Conservation (phyloP, 805 yeast species). For the Lachancea mirantina region DNA sequence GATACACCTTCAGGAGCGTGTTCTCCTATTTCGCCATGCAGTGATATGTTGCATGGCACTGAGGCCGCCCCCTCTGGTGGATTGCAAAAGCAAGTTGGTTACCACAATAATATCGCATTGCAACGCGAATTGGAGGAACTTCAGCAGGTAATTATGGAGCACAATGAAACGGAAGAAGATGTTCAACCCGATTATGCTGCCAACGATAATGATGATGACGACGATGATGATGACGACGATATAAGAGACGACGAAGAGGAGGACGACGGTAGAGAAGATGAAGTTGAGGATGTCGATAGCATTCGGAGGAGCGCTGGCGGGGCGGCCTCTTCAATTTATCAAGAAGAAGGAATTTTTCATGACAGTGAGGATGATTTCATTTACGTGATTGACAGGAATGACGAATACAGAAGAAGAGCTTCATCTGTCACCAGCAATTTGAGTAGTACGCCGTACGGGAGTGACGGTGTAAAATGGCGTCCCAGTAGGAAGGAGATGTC, state of each 20-base stretch:
- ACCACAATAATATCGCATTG: conserved; percentile 37
- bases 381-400: conserved; percentile 14
- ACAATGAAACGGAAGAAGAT: conserved; percentile 20
- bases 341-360: conserved; percentile 25
- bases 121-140: conserved; percentile 62
- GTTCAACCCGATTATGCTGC: conserved; percentile 17
- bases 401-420: conserved; percentile 14
- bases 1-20: conserved; percentile 5
- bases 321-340: conserved; percentile 16
- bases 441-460: conserved; percentile 19
- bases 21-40: conserved; percentile 6
- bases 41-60: conserved; percentile 2
- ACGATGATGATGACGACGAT: conserved; percentile 13
- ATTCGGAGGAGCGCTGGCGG: conserved; percentile 8
- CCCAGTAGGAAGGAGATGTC: conserved; percentile 36
- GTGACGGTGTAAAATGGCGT: conserved; percentile 39
- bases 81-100: conserved; percentile 8
- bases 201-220: conserved; percentile 11
- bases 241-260: conserved; percentile 12
- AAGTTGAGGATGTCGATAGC: conserved; percentile 11
- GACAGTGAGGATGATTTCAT: conserved; percentile 22
- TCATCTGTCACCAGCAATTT: conserved; percentile 21
- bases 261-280: conserved; percentile 14
- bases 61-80: conserved; percentile 6
- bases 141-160: conserved; percentile 31